A percentile compares a stretch with the other conserved stretches of the same genome.
phyloP scores from a whole-genome alignment of 2,329 filamentous ascomycete species.

The Ophiostoma sp. region DNA sequence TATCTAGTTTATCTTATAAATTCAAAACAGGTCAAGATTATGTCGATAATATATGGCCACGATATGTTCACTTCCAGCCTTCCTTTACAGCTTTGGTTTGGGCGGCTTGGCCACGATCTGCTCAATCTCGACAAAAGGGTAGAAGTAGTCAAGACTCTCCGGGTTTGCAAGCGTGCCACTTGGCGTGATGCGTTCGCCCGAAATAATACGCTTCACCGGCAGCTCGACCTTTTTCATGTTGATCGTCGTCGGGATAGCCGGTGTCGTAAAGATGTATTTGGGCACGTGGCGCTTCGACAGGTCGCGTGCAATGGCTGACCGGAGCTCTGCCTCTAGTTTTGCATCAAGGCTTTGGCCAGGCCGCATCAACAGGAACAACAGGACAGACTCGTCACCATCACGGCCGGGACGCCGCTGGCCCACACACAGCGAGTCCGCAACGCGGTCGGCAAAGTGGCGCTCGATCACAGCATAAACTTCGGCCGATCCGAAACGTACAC shows the following conservation, averaged over 20 bases:
- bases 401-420: constrained; percentile 65
- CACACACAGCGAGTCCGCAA: constrained; percentile 76
- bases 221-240: constrained; percentile 85
- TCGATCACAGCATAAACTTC: constrained; percentile 79
- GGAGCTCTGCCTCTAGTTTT: constrained; percentile 59
- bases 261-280: constrained; percentile 74
- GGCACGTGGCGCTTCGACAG: constrained; percentile 75
- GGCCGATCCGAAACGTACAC: constrained; percentile 75
- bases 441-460: constrained; percentile 58
- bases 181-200: constrained; percentile 69
- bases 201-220: constrained; percentile 82
- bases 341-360: constrained; percentile 56
- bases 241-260: constrained; percentile 80
- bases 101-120: constrained; percentile 46
- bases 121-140: constrained; percentile 74
- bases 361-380: constrained; percentile 58
- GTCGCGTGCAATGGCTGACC: constrained; percentile 64
- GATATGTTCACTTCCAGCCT: too few relatives aligned
- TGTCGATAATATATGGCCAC: not conserved
- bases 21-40: not conserved
- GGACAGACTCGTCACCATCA: constrained; percentile 55
- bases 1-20: not conserved
- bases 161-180: constrained; percentile 78
- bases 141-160: constrained; percentile 73
- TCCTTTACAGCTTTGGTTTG: constrained; percentile 50